A percentile compares a stretch with the other conserved stretches of the same genome.
Evolutionary conservation across 2,329 filamentous ascomycete species (phyloP).

Genomic region (Paraphaeosphaeria sporulosa): DNA sequence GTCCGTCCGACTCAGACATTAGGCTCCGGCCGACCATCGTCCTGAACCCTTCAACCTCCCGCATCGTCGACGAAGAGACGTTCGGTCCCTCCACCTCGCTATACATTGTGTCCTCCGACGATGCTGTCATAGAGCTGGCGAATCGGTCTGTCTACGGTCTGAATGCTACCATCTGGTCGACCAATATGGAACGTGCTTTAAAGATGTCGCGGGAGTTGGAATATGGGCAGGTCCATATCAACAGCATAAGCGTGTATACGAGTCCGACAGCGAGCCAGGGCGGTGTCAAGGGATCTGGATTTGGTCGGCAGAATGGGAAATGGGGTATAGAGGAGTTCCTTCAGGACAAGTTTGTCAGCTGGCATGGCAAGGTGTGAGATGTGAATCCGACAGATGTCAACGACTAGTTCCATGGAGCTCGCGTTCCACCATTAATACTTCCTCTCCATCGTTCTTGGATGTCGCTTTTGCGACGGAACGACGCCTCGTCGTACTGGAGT

Average conservation of each 20-base stretch:
- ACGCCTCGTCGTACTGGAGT: too few species aligned
- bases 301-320: constrained; percentile 52
- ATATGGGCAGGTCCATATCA: constrained; percentile 55
- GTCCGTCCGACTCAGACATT: constrained; percentile 61
- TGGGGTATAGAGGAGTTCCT: constrained; percentile 55
- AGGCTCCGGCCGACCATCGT: constrained; percentile 69
- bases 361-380: constrained; percentile 30
- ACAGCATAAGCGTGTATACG: constrained; percentile 56
- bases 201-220: constrained; percentile 56
- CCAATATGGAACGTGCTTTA: constrained; percentile 60
- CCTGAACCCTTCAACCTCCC: constrained; percentile 59
- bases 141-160: constrained; percentile 84
- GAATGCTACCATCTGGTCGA: constrained; percentile 73
- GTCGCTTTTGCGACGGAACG: too few species aligned
- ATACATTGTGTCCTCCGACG: constrained; percentile 68
- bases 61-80: constrained; percentile 74
- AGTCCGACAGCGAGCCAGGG: constrained; percentile 54
- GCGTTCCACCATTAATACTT: not conserved
- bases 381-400: not conserved
- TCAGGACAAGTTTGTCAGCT: constrained; percentile 45
- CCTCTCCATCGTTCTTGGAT: too few species aligned
- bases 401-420: not conserved
- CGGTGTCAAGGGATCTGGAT: constrained; percentile 56
- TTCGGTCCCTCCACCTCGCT: constrained; percentile 80
- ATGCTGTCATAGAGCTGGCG: constrained; percentile 76